These are phyloP conservation scores for Medicago lupulina DNA, from an alignment of 306 rosid species.

Conservation along the genomic window DNA sequence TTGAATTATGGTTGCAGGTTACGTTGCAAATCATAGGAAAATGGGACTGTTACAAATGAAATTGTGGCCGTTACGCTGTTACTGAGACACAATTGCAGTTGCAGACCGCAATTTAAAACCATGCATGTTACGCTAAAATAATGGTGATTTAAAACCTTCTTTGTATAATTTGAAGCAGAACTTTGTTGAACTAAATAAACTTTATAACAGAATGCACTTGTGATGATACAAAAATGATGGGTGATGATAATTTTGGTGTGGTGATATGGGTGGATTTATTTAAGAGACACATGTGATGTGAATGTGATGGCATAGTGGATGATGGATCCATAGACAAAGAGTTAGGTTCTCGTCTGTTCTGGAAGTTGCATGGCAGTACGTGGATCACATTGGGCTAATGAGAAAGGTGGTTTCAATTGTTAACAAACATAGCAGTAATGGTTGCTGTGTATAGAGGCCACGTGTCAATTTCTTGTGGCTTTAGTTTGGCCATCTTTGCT, in stretches of 20 bases:
- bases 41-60: too few species aligned
- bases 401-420: constrained; percentile 17
- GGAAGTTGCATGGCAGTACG: constrained; percentile 1
- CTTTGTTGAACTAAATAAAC: neutral
- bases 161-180: neutral
- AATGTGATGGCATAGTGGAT: neutral
- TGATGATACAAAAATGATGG: neutral
- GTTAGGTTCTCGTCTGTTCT: constrained; percentile 14
- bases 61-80: too few species aligned
- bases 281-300: constrained; percentile 17
- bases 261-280: neutral
- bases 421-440: constrained; percentile 11
- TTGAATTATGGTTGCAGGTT: neutral
- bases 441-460: neutral
- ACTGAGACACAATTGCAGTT: too few species aligned
- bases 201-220: neutral
- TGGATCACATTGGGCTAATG: neutral
- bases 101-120: too few species aligned
- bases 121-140: too few species aligned
- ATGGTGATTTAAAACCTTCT: neutral
- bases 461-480: constrained; percentile 16
- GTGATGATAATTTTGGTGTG: neutral
- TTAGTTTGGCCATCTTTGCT: constrained; percentile 9
- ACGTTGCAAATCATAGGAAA: too few species aligned
- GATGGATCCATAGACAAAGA: constrained; percentile 20